Conservation (phyloP, 345 rosid species). For the Capsella bursapastoris region DNA sequence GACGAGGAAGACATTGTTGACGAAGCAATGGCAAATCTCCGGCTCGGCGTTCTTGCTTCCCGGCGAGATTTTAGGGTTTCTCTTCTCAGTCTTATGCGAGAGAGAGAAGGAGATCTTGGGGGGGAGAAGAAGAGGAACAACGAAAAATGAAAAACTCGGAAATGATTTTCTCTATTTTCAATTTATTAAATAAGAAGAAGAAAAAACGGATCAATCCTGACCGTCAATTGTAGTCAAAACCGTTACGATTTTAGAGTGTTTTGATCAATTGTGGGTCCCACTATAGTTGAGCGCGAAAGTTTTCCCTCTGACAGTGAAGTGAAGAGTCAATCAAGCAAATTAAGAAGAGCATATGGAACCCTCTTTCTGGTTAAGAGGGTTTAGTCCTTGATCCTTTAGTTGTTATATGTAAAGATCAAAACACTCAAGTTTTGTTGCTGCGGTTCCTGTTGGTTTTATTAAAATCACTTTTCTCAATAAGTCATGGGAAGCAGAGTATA, state of each 20-base stretch:
- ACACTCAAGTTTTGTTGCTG: constrained; percentile 45
- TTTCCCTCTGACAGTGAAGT: too few species aligned
- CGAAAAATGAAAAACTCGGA: neutral
- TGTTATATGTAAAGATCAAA: too few species aligned
- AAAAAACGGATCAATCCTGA: neutral
- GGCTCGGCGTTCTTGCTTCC: constrained; percentile 44
- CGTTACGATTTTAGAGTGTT: constrained; percentile 31
- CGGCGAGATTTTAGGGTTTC: constrained; percentile 21
- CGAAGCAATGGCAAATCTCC: constrained; percentile 51
- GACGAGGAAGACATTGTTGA: constrained; percentile 58
- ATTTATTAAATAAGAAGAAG: neutral
- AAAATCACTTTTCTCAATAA: too few species aligned
- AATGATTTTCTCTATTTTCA: neutral
- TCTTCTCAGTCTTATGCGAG: neutral
- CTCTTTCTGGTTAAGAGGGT: too few species aligned
- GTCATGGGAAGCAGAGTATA: too few species aligned
- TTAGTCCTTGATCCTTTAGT: too few species aligned
- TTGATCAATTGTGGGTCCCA: neutral
- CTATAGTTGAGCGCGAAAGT: neutral
- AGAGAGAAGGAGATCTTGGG: constrained; percentile 24
- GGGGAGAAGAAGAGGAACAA: neutral
- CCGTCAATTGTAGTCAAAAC: constrained; percentile 28
- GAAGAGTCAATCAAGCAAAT: too few species aligned
- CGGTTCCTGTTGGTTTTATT: constrained; percentile 71
- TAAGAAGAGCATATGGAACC: too few species aligned